Evolutionary conservation across 345 rosid species (phyloP).

Genomic region (Hibiscus trionum): DNA sequence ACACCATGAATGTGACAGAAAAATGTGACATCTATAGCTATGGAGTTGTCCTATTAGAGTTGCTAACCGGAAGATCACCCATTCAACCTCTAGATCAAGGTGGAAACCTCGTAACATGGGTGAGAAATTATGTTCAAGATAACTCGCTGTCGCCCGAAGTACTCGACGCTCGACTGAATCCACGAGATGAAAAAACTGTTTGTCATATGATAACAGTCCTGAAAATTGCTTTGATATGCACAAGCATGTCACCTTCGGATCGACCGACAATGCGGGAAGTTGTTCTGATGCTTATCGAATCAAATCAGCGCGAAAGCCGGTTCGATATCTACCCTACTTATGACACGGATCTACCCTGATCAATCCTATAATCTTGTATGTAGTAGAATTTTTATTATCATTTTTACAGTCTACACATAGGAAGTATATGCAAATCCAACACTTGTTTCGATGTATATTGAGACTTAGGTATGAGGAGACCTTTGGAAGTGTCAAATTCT

Average conservation of each 20-base stretch:
- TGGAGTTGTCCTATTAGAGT: conserved; percentile 74
- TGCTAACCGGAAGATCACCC: conserved; percentile 69
- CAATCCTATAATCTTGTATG: conserved; percentile 2
- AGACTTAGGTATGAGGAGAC: no score
- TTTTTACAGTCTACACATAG: neutral
- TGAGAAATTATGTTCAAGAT: conserved; percentile 42
- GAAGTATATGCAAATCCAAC: neutral
- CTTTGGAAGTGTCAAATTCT: no score
- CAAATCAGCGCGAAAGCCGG: conserved; percentile 33
- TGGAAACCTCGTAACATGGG: conserved; percentile 83
- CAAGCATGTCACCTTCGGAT: conserved; percentile 52
- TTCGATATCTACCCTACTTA: conserved; percentile 16
- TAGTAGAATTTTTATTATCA: conserved; percentile 2
- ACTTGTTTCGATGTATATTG: neutral
- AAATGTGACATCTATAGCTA: conserved; percentile 90
- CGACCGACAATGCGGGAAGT: conserved; percentile 75
- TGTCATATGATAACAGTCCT: conserved; percentile 67
- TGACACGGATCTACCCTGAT: conserved; percentile 11
- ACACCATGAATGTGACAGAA: conserved; percentile 90
- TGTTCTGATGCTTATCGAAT: conserved; percentile 64
- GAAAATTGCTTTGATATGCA: conserved; percentile 78
- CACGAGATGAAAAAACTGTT: conserved; percentile 30
- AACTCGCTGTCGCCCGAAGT: conserved; percentile 46
- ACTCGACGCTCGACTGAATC: neutral
- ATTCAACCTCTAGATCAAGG: conserved; percentile 90